These are phyloP conservation scores for Nosema muscidifuracis DNA, from an alignment of 371 early-diverging fungal genomes.

Conservation along the genomic window DNA sequence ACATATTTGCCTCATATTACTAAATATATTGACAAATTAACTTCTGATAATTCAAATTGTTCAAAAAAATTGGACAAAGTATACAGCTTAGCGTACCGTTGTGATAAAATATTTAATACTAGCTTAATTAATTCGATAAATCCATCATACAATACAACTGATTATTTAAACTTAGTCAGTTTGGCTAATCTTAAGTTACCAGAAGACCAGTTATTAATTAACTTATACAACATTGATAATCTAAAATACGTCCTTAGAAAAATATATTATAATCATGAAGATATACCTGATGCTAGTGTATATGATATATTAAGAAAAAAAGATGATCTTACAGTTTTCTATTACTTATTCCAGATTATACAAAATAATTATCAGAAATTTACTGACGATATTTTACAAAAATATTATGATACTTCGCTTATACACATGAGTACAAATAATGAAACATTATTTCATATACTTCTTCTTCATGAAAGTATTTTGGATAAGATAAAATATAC, in stretches of 20 bases:
- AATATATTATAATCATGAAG: not conserved
- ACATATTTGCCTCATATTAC: not conserved
- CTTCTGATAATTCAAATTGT: too few species aligned
- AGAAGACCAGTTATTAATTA: not conserved
- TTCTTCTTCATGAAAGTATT: slow-evolving; percentile 30
- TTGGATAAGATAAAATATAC: slow-evolving; percentile 19
- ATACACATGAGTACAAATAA: slow-evolving; percentile 15
- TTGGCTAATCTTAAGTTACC: not conserved
- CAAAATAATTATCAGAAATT: not conserved
- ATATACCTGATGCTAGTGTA: not conserved
- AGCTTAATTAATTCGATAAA: not conserved
- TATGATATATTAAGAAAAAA: not conserved
- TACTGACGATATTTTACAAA: too few species aligned
- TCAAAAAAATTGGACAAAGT: too few species aligned
- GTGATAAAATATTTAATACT: not conserved
- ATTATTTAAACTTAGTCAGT: not conserved
- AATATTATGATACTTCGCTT: slow-evolving; percentile 24
- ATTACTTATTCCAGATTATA: slow-evolving; percentile 19
- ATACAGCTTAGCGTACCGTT: not conserved
- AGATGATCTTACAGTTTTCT: not conserved
- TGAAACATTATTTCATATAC: slow-evolving; percentile 44
- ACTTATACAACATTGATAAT: not conserved
- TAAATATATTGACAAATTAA: not conserved
- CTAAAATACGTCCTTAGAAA: not conserved
- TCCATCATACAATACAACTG: not conserved